A percentile compares a stretch with the other conserved stretches of the same genome.
Conservation (phyloP, 2,329 filamentous ascomycete genomes). For the Colletotrichum tofieldiae region DNA sequence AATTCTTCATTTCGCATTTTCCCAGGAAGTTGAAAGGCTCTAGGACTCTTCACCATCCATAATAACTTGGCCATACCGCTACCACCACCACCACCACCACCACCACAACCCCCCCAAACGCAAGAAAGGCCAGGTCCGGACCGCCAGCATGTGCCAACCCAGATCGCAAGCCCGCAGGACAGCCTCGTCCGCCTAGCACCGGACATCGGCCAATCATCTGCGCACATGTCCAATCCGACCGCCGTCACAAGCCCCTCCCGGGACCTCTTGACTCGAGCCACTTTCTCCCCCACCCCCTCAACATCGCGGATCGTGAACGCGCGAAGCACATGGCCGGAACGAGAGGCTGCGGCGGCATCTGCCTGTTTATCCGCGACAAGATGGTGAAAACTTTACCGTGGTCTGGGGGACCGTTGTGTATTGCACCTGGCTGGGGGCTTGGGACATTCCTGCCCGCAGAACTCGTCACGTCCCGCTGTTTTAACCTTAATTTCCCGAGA, state of each 20-base stretch:
- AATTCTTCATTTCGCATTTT: neutral
- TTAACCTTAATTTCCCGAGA: constrained; percentile 9
- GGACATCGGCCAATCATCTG: constrained; percentile 43
- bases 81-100: neutral
- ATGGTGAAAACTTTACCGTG: neutral
- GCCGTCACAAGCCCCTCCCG: constrained; percentile 29
- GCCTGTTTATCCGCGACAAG: neutral
- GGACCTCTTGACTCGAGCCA: constrained; percentile 23
- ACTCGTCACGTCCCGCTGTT: neutral
- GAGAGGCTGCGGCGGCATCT: constrained; percentile 37
- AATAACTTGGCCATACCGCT: neutral
- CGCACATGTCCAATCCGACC: constrained; percentile 42
- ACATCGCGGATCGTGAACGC: neutral
- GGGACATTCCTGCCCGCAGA: neutral
- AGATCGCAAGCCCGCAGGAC: neutral
- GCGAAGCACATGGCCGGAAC: constrained; percentile 30
- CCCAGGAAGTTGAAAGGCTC: neutral
- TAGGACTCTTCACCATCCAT: neutral
- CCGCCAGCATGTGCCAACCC: constrained; percentile 20
- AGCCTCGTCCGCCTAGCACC: constrained; percentile 18
- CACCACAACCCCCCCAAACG: neutral
- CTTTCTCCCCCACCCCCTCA: neutral
- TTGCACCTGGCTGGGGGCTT: neutral
- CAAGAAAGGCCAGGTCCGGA: constrained; percentile 6
- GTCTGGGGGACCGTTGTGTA: neutral